Percentiles rank a stretch among this genome's conserved stretches.
These are phyloP conservation scores for Fusarium sp. DNA, from an alignment of 2,329 filamentous ascomycete genomes.

Conservation along the genomic window DNA sequence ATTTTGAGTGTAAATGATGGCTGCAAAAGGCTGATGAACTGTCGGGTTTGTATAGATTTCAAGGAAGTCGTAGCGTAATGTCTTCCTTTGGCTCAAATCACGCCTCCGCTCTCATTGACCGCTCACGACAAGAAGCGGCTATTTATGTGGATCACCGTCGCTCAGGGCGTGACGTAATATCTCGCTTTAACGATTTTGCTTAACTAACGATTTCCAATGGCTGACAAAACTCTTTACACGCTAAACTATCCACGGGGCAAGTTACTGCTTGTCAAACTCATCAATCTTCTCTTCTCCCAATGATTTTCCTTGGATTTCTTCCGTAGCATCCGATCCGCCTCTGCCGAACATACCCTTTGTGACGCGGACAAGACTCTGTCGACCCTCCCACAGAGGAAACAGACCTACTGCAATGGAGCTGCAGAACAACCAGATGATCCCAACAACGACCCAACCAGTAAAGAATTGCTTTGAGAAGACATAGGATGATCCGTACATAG, in stretches of 20 bases:
- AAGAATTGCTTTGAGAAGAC: conserved; percentile 75
- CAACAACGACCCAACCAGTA: conserved; percentile 80
- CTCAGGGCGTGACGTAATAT: too few relatives aligned
- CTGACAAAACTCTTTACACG: not conserved
- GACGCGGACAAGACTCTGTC: conserved; percentile 54
- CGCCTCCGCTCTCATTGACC: too few relatives aligned
- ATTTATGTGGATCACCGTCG: too few relatives aligned
- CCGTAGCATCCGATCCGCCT: conserved; percentile 4
- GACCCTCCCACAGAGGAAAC: conserved; percentile 86
- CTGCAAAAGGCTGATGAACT: too few relatives aligned
- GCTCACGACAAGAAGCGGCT: too few relatives aligned
- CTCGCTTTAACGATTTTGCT: too few relatives aligned
- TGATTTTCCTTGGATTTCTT: conserved; percentile 25
- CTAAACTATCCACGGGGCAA: not conserved
- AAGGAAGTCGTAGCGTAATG: too few relatives aligned
- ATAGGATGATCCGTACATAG: conserved; percentile 87
- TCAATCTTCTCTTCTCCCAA: conserved; percentile 28
- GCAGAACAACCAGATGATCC: conserved; percentile 81
- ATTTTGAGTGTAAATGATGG: conserved; percentile 37
- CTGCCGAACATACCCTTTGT: conserved; percentile 38
- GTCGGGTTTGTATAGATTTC: too few relatives aligned
- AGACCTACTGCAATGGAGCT: conserved; percentile 81
- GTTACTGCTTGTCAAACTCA: conserved; percentile 32
- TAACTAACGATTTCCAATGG: not conserved
- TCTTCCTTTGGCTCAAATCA: too few relatives aligned